phyloP scores from a whole-genome alignment of 2,329 filamentous ascomycete genomes.

The Fusarium sp. region DNA sequence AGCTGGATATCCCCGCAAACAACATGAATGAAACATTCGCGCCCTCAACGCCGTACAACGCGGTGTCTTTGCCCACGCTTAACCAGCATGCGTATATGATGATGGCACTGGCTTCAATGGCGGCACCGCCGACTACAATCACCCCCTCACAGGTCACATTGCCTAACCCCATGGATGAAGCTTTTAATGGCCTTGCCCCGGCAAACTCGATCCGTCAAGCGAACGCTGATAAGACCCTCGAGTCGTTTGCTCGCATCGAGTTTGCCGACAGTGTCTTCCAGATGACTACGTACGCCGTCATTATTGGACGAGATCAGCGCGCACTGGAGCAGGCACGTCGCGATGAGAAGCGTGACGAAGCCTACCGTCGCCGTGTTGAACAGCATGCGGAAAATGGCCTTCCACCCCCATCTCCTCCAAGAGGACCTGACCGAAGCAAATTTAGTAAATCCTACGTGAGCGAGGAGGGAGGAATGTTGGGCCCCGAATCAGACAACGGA shows the following conservation, averaged over 20 bases:
- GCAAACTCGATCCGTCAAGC: constrained; percentile 50
- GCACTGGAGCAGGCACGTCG: constrained; percentile 67
- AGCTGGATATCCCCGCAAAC: constrained; percentile 28
- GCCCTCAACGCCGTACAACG: constrained; percentile 50
- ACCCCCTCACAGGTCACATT: constrained; percentile 60
- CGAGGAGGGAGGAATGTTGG: constrained; percentile 76
- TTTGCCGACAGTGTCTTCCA: constrained; percentile 83
- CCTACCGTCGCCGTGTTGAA: constrained; percentile 57
- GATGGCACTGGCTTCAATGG: constrained; percentile 58
- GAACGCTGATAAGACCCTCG: constrained; percentile 57
- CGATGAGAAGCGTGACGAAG: constrained; percentile 61
- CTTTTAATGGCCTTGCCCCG: constrained; percentile 43
- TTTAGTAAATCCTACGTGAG: constrained; percentile 75
- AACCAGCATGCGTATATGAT: constrained; percentile 58
- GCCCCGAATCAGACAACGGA: constrained; percentile 70
- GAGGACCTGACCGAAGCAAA: constrained; percentile 63
- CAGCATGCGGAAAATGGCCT: constrained; percentile 62
- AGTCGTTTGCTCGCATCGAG: constrained; percentile 71
- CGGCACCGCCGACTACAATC: constrained; percentile 57
- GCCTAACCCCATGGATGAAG: constrained; percentile 51
- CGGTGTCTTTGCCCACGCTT: constrained; percentile 47
- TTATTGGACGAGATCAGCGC: constrained; percentile 77
- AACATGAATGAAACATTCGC: constrained; percentile 43
- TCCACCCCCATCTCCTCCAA: constrained; percentile 60
- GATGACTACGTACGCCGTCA: constrained; percentile 79